These are phyloP conservation scores for Myxozyma lipomycoides DNA, from an alignment of 805 yeast species.

Conservation along the genomic window DNA sequence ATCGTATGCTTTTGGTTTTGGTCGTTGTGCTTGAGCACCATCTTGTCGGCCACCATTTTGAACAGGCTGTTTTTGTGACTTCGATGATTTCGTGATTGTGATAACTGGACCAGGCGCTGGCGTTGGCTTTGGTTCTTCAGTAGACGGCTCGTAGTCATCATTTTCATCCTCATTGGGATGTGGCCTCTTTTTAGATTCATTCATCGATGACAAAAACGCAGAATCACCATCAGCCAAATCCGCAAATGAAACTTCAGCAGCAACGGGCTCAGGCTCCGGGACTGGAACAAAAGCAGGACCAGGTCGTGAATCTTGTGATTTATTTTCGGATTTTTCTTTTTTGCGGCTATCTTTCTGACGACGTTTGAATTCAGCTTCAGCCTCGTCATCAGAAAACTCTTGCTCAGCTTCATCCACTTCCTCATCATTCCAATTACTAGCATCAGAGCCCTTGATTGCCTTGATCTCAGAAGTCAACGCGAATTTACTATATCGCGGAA, in stretches of 20 bases:
- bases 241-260: slow-evolving; percentile 12
- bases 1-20: slow-evolving; percentile 3
- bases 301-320: not conserved
- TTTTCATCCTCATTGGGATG: slow-evolving; percentile 4
- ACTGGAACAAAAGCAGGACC: not conserved
- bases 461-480: slow-evolving; percentile 70
- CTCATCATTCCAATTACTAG: slow-evolving; percentile 91
- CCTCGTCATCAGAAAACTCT: slow-evolving; percentile 74
- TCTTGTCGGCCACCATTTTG: not conserved
- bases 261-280: not conserved
- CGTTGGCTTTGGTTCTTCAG: not conserved
- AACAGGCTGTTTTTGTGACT: too few relatives aligned
- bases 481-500: slow-evolving; percentile 77
- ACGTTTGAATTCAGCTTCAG: slow-evolving; percentile 67
- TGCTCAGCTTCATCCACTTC: slow-evolving; percentile 82
- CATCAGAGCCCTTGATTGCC: slow-evolving; percentile 81
- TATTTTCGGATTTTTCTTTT: slow-evolving; percentile 35
- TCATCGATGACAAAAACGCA: slow-evolving; percentile 9
- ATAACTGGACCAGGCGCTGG: not conserved
- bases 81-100: too few relatives aligned
- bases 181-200: not conserved
- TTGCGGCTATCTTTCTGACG: slow-evolving; percentile 58
- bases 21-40: not conserved
- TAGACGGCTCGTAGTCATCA: not conserved
- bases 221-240: slow-evolving; percentile 24